Evolutionary conservation across 352 stramenopile genomes (phyloP).

Genomic region (Phytophthora pseudosyringae): DNA sequence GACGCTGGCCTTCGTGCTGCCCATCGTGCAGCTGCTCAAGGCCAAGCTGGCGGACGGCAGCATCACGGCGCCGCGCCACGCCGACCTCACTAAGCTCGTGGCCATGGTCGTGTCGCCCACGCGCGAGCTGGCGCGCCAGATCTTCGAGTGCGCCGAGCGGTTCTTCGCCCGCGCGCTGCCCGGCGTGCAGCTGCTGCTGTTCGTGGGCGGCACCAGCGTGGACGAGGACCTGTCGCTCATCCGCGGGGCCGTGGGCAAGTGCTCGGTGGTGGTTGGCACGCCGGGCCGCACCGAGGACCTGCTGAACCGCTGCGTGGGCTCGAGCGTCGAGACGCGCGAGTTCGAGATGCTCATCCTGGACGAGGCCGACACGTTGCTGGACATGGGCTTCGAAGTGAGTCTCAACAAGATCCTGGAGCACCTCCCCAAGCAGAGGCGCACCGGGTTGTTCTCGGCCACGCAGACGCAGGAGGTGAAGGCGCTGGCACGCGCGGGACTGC

Average conservation of each 20-base stretch:
- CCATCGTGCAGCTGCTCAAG: constrained; percentile 93
- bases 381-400: constrained; percentile 97
- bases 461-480: constrained; percentile 96
- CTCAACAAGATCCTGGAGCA: constrained; percentile 95
- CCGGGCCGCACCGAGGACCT: constrained; percentile 89
- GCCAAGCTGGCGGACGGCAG: constrained; percentile 63
- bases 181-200: constrained; percentile 83
- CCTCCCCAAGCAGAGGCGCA: constrained; percentile 98
- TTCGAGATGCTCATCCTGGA: constrained; percentile 99
- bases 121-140: constrained; percentile 88
- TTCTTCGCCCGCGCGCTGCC: constrained; percentile 72
- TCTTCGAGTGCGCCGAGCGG: constrained; percentile 71
- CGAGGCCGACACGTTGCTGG: constrained; percentile 99
- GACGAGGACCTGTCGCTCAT: constrained; percentile 84
- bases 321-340: constrained; percentile 88
- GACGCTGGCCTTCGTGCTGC: constrained; percentile 95
- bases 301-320: constrained; percentile 80
- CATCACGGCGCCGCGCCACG: constrained; percentile 60
- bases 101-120: constrained; percentile 91
- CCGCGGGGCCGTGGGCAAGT: constrained; percentile 60
- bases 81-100: constrained; percentile 68
- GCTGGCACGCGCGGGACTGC: constrained; percentile 95
- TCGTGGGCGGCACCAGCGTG: constrained; percentile 91
- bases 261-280: constrained; percentile 82
- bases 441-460: constrained; percentile 92